These are phyloP conservation scores for Neurospora tetraspora DNA, from an alignment of 495 filamentous ascomycete species.

Conservation along the genomic window DNA sequence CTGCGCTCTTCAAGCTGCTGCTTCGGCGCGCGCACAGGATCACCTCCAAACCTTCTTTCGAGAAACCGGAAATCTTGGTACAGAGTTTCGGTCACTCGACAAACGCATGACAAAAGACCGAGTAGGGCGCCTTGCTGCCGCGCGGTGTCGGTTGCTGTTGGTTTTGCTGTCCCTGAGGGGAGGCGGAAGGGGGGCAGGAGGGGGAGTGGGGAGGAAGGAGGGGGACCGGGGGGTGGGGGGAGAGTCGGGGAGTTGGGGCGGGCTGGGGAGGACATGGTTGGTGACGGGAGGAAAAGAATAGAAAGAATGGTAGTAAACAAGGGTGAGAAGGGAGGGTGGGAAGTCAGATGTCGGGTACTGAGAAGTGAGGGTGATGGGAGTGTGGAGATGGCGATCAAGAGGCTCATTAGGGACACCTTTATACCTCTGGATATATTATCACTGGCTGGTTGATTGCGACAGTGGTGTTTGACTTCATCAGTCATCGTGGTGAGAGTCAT, in stretches of 20 bases:
- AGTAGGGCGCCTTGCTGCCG: background rate
- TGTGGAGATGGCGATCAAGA: background rate
- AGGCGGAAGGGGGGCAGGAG: background rate
- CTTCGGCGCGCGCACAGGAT: background rate
- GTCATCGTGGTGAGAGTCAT: background rate
- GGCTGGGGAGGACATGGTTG: background rate
- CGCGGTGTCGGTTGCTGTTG: background rate
- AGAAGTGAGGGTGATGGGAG: background rate
- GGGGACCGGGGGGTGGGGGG: too few relatives aligned
- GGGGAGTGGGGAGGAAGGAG: background rate
- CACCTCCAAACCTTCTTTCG: background rate
- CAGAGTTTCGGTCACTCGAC: background rate
- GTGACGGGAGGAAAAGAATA: background rate
- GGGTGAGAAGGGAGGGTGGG: background rate
- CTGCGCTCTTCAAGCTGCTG: background rate
- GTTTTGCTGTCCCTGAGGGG: background rate
- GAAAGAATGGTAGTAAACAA: background rate
- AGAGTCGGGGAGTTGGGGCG: background rate
- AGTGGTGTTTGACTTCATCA: background rate
- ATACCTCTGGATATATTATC: background rate
- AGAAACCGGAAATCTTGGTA: background rate
- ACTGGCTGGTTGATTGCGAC: background rate
- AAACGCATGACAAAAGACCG: background rate
- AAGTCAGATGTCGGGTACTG: background rate
- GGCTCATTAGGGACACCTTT: background rate